A percentile compares a stretch with the other conserved stretches of the same genome.
These are phyloP conservation scores for Pichia sp. DNA, from an alignment of 1,139 yeast genomes.

Conservation along the genomic window DNA sequence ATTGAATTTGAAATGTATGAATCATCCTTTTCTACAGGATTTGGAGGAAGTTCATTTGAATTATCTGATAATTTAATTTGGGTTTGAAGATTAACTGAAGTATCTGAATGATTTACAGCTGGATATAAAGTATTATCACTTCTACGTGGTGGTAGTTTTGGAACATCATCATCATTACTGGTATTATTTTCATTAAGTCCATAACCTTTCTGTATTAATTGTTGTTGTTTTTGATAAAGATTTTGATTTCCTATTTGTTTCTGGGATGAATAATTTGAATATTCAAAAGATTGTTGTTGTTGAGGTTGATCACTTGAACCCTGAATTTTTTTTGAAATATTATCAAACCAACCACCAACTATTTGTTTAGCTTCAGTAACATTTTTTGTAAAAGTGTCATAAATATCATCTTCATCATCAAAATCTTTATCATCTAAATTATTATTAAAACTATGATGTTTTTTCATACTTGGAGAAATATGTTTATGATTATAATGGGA, in stretches of 20 bases:
- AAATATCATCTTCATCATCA: slow-evolving; percentile 47
- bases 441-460: slow-evolving; percentile 9
- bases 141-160: slow-evolving; percentile 12
- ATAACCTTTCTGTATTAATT: too few relatives aligned
- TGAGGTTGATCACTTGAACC: slow-evolving; percentile 22
- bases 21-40: slow-evolving; percentile 1
- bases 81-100: neutral
- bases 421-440: slow-evolving; percentile 26
- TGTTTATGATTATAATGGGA: too few relatives aligned
- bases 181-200: neutral
- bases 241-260: slow-evolving; percentile 3
- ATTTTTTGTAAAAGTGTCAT: slow-evolving; percentile 65
- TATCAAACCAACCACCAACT: slow-evolving; percentile 78
- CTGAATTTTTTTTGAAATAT: slow-evolving; percentile 53
- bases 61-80: neutral
- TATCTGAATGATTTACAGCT: slow-evolving; percentile 8
- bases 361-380: slow-evolving; percentile 78
- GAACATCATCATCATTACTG: slow-evolving; percentile 6
- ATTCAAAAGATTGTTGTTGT: neutral
- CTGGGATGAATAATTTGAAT: slow-evolving; percentile 1
- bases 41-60: neutral
- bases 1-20: too few relatives aligned
- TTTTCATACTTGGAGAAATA: slow-evolving; percentile 12
- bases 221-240: slow-evolving; percentile 10
- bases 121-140: slow-evolving; percentile 5